A percentile compares a stretch with the other conserved stretches of the same genome.
Conservation (phyloP, 2,329 filamentous ascomycete genomes). For the Cercospora zeina region DNA sequence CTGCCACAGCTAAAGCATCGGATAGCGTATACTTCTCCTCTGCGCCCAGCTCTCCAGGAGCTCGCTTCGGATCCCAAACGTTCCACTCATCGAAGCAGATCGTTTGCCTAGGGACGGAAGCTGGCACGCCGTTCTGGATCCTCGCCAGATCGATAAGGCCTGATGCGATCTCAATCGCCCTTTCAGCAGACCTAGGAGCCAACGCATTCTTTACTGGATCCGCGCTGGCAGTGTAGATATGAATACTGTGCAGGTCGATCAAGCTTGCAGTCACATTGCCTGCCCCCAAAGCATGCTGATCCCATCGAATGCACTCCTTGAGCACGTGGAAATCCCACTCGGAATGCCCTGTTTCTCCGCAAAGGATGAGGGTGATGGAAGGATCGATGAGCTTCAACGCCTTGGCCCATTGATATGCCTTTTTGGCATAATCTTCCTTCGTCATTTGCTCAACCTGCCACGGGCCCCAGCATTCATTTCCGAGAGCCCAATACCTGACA, state of each 20-base stretch:
- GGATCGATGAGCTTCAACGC: slow-evolving; percentile 72
- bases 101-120: slow-evolving; percentile 61
- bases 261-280: slow-evolving; percentile 51
- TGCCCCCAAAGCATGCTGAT: slow-evolving; percentile 51
- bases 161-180: slow-evolving; percentile 69
- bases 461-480: slow-evolving; percentile 70
- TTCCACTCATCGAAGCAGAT: slow-evolving; percentile 89
- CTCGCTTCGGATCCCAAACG: slow-evolving; percentile 73
- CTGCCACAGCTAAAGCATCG: slow-evolving; percentile 71
- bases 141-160: slow-evolving; percentile 71
- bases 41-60: slow-evolving; percentile 69
- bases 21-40: slow-evolving; percentile 74
- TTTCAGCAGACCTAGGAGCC: slow-evolving; percentile 68
- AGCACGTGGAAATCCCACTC: slow-evolving; percentile 74
- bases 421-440: slow-evolving; percentile 68
- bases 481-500: slow-evolving; percentile 83
- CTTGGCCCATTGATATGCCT: slow-evolving; percentile 71
- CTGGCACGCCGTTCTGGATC: slow-evolving; percentile 65
- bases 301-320: slow-evolving; percentile 63
- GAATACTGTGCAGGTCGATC: slow-evolving; percentile 80
- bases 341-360: slow-evolving; percentile 67
- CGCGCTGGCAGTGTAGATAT: slow-evolving; percentile 69
- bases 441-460: slow-evolving; percentile 68
- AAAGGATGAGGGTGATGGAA: slow-evolving; percentile 68
- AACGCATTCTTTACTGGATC: slow-evolving; percentile 56